phyloP scores from a whole-genome alignment of 2,329 filamentous ascomycete genomes.

The Pyricularia sp. region DNA sequence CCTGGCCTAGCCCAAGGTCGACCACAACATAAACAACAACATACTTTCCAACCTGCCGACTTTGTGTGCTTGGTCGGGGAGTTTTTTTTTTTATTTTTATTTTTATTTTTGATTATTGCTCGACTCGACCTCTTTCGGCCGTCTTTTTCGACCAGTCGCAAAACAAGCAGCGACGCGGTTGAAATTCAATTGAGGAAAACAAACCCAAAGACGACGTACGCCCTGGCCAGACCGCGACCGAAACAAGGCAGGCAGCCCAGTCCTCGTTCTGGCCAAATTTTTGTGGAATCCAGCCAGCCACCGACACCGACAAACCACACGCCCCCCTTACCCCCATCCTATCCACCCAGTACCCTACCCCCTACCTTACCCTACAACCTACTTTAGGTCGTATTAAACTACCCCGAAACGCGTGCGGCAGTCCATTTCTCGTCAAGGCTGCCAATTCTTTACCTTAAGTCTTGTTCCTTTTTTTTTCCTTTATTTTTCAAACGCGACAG shows the following conservation, averaged over 20 bases:
- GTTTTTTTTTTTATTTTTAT: no score
- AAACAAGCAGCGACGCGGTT: neutral
- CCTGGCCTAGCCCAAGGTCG: neutral
- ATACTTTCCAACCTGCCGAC: neutral
- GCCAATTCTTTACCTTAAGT: neutral
- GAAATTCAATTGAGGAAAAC: neutral
- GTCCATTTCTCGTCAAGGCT: neutral
- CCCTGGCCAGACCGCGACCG: neutral
- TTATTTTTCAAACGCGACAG: neutral
- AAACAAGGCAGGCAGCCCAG: neutral
- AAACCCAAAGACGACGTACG: neutral
- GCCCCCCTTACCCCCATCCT: no score
- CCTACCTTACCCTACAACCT: no score
- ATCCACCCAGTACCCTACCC: no score
- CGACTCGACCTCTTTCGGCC: neutral
- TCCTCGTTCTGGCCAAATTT: neutral
- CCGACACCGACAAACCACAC: neutral
- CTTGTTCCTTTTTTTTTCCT: neutral
- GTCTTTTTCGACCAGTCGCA: neutral
- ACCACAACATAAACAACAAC: neutral
- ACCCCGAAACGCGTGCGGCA: neutral
- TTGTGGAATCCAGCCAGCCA: neutral
- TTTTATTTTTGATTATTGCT: no score
- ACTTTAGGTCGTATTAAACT: neutral
- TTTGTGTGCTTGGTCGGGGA: neutral